A percentile compares a stretch with the other conserved stretches of the same genome.
These are phyloP conservation scores for Botrytis sinoallii DNA, from an alignment of 2,329 filamentous ascomycete species.

Conservation along the genomic window DNA sequence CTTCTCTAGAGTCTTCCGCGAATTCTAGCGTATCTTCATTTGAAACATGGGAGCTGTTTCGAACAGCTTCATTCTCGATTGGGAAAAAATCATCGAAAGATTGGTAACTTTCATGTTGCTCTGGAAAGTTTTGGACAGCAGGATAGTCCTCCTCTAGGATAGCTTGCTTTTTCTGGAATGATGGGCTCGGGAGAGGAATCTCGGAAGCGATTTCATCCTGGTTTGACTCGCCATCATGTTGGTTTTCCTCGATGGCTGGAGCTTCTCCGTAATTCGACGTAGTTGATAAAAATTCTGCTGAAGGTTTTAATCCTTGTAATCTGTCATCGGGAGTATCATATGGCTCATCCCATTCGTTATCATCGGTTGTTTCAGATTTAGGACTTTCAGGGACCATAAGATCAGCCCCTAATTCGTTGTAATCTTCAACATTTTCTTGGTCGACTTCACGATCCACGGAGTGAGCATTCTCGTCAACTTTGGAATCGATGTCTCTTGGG, in stretches of 20 bases:
- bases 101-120: neutral
- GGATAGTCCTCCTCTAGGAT: neutral
- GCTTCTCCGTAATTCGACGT: neutral
- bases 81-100: neutral
- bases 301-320: neutral
- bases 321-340: neutral
- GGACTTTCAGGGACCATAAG: neutral
- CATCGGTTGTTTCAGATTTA: no score
- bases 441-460: neutral
- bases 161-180: neutral
- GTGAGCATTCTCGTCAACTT: neutral
- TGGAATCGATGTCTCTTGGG: rapidly evolving
- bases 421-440: rapidly evolving
- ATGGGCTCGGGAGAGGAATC: no score
- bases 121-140: neutral
- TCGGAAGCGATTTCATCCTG: neutral
- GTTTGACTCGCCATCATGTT: neutral
- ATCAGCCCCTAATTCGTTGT: neutral
- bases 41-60: neutral
- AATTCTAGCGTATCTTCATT: neutral
- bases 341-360: neutral
- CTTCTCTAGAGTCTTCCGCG: neutral
- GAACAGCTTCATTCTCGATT: neutral
- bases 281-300: neutral
- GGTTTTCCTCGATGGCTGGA: neutral